Evolutionary conservation across 2,329 filamentous ascomycete genomes (phyloP).

Genomic region (Endoconidiophora laricicola): DNA sequence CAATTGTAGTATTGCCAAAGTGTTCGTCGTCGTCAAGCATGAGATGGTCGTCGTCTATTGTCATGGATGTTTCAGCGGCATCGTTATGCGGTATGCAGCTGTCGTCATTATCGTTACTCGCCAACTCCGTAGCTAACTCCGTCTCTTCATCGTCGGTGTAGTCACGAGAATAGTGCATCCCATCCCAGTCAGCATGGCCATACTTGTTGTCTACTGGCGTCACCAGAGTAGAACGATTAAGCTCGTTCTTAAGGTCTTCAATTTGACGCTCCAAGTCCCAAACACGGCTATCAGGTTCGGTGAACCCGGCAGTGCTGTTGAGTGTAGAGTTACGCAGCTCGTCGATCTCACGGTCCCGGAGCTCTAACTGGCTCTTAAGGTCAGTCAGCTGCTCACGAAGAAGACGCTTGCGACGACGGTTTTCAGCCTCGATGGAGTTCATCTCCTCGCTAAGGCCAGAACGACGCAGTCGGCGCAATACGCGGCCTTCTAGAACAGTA

Average conservation of each 20-base stretch:
- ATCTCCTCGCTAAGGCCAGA: constrained; percentile 42
- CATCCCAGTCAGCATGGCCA: constrained; percentile 3
- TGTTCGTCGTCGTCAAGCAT: constrained; percentile 19
- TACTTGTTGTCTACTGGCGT: constrained; percentile 8
- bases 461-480: constrained; percentile 39
- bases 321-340: constrained; percentile 34
- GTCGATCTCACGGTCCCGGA: constrained; percentile 36
- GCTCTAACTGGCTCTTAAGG: constrained; percentile 31
- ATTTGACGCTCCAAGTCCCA: constrained; percentile 27
- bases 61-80: too few species aligned
- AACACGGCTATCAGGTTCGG: constrained; percentile 18
- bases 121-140: constrained; percentile 6
- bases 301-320: constrained; percentile 27
- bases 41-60: constrained; percentile 13
- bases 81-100: too few species aligned
- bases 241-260: constrained; percentile 21
- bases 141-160: constrained; percentile 3
- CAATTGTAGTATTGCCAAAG: constrained; percentile 35
- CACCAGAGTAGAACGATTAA: constrained; percentile 15
- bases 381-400: constrained; percentile 30
- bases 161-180: neutral
- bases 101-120: constrained; percentile 8
- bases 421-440: constrained; percentile 33
- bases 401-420: constrained; percentile 23
- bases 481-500: constrained; percentile 38